These are phyloP conservation scores for Metschnikowia lachancei DNA, from an alignment of 805 yeast genomes.

Conservation along the genomic window DNA sequence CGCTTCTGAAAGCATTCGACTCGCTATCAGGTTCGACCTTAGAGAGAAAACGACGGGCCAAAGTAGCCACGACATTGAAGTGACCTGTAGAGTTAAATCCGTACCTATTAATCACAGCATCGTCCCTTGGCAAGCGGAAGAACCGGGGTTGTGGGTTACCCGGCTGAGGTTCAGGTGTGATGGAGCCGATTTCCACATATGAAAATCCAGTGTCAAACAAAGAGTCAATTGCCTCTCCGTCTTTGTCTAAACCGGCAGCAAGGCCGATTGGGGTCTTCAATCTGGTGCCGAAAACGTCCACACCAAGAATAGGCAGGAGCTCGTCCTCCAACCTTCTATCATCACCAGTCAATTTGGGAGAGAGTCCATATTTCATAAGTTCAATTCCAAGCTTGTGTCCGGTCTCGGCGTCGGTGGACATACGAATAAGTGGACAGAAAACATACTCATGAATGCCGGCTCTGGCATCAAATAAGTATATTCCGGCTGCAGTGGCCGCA, in stretches of 20 bases:
- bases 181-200: constrained; percentile 88
- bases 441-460: constrained; percentile 81
- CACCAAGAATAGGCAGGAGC: constrained; percentile 46
- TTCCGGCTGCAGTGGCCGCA: constrained; percentile 39
- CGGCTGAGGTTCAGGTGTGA: constrained; percentile 89
- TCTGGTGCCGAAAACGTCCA: constrained; percentile 62
- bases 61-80: constrained; percentile 62
- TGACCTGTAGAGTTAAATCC: constrained; percentile 95
- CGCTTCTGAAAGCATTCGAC: constrained; percentile 55
- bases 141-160: constrained; percentile 94
- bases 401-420: constrained; percentile 73
- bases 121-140: constrained; percentile 79
- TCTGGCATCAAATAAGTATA: constrained; percentile 69
- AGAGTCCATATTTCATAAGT: constrained; percentile 63
- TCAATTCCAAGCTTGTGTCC: constrained; percentile 79
- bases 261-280: constrained; percentile 81
- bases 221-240: constrained; percentile 86
- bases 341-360: constrained; percentile 60
- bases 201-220: constrained; percentile 77
- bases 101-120: constrained; percentile 89
- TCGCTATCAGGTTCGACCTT: constrained; percentile 5
- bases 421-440: constrained; percentile 72
- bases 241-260: constrained; percentile 95
- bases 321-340: constrained; percentile 38
- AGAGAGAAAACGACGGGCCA: constrained; percentile 54